Percentiles rank a stretch among this genome's conserved stretches.
Evolutionary conservation across 2,329 filamentous ascomycete genomes (phyloP).

Genomic region (Fusarium domesticum): DNA sequence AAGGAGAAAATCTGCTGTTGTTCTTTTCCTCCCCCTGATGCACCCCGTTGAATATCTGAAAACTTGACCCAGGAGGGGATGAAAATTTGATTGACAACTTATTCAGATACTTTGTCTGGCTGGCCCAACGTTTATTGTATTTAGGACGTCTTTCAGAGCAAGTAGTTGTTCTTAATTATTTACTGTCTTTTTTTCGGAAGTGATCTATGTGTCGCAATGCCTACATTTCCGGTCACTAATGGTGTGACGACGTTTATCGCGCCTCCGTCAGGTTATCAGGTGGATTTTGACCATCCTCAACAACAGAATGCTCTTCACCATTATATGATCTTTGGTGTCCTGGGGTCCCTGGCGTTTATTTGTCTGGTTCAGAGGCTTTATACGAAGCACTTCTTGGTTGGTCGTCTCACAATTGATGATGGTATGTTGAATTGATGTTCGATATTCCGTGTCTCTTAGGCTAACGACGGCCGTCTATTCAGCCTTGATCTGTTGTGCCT

Average conservation of each 20-base stretch:
- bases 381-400: constrained; percentile 25
- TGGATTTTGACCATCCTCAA: constrained; percentile 32
- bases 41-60: too few species aligned
- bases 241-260: constrained; percentile 23
- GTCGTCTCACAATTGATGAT: constrained; percentile 16
- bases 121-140: too few species aligned
- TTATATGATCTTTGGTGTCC: constrained; percentile 26
- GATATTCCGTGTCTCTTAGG: too few species aligned
- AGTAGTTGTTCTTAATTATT: too few species aligned
- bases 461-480: too few species aligned
- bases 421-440: too few species aligned
- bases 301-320: constrained; percentile 20
- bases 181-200: too few species aligned
- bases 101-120: too few species aligned
- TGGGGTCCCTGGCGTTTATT: constrained; percentile 15
- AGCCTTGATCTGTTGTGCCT: constrained; percentile 13
- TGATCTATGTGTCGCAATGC: constrained; percentile 6
- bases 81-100: background rate
- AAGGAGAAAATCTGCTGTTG: background rate
- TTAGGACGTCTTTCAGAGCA: too few species aligned
- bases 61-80: background rate
- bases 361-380: constrained; percentile 29
- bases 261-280: constrained; percentile 29
- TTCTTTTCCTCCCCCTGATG: background rate
- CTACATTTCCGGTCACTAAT: constrained; percentile 16